Conservation (phyloP, 2,329 filamentous ascomycete genomes). For the Nemania diffusa region DNA sequence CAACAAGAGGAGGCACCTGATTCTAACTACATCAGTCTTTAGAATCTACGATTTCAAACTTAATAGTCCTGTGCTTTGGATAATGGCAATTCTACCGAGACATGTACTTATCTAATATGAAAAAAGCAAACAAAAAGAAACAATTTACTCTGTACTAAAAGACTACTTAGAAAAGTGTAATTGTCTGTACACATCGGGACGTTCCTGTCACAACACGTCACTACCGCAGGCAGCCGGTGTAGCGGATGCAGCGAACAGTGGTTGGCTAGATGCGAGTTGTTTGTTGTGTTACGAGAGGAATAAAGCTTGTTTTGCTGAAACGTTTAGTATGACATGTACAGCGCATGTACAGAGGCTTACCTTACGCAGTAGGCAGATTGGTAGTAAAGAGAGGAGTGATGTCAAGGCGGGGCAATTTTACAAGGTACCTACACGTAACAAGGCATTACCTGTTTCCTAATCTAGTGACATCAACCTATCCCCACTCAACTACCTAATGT, state of each 20-base stretch:
- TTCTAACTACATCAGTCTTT: too few species aligned
- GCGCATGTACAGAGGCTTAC: neutral
- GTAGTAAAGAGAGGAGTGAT: too few species aligned
- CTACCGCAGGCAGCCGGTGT: neutral
- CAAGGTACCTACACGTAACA: neutral
- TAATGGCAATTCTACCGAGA: too few species aligned
- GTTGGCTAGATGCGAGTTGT: neutral
- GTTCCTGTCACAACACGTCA: neutral
- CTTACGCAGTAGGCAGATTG: too few species aligned
- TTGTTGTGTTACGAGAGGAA: neutral
- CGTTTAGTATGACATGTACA: neutral
- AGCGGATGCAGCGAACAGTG: neutral
- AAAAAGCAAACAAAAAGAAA: too few species aligned
- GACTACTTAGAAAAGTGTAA: neutral
- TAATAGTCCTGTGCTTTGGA: too few species aligned
- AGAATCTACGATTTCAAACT: too few species aligned
- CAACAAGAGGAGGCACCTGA: too few species aligned
- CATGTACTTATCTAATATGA: too few species aligned
- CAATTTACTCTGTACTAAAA: too few species aligned
- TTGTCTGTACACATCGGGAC: neutral
- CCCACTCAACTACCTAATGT: too few species aligned
- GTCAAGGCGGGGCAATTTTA: neutral
- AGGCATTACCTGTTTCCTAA: neutral
- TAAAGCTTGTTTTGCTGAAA: conserved; percentile 8
- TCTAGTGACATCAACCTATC: too few species aligned